A percentile compares a stretch with the other conserved stretches of the same genome.
Conservation (phyloP, 1,139 yeast species). For the Hansenula anomala region DNA sequence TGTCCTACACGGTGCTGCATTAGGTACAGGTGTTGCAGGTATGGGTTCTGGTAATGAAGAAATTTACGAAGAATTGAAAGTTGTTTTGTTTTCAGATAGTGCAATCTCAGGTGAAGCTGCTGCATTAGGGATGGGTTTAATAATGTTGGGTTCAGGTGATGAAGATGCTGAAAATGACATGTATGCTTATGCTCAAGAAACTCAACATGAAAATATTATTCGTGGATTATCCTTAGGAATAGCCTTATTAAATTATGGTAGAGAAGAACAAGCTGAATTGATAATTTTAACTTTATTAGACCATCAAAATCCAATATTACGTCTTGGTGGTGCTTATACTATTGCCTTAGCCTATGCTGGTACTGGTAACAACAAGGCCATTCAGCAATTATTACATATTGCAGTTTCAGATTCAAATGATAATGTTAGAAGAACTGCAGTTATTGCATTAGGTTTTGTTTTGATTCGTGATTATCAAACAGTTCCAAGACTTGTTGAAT, state of each 20-base stretch:
- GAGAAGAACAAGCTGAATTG: slow-evolving; percentile 77
- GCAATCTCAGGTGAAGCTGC: slow-evolving; percentile 98
- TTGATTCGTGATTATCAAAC: slow-evolving; percentile 87
- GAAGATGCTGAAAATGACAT: slow-evolving; percentile 71
- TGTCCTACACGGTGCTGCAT: slow-evolving; percentile 90
- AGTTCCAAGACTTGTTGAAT: slow-evolving; percentile 91
- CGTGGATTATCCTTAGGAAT: slow-evolving; percentile 89
- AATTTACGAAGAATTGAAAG: slow-evolving; percentile 79
- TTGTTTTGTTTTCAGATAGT: slow-evolving; percentile 82
- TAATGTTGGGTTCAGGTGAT: slow-evolving; percentile 91
- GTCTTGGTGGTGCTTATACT: slow-evolving; percentile 95
- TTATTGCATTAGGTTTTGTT: slow-evolving; percentile 88
- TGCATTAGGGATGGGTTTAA: slow-evolving; percentile 93
- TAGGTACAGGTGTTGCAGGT: slow-evolving; percentile 95
- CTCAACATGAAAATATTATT: slow-evolving; percentile 92
- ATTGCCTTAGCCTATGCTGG: slow-evolving; percentile 97
- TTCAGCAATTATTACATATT: slow-evolving; percentile 77
- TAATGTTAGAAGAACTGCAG: slow-evolving; percentile 96
- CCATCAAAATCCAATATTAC: slow-evolving; percentile 78
- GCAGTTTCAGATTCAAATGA: slow-evolving; percentile 98
- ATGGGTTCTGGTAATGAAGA: slow-evolving; percentile 82
- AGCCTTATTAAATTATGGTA: slow-evolving; percentile 81
- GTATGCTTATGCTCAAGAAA: slow-evolving; percentile 90
- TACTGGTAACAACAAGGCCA: slow-evolving; percentile 86
- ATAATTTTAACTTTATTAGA: slow-evolving; percentile 60